Evolutionary conservation across 75 land plant genomes (phyloP).

Genomic region (Cryptomeria japonica): DNA sequence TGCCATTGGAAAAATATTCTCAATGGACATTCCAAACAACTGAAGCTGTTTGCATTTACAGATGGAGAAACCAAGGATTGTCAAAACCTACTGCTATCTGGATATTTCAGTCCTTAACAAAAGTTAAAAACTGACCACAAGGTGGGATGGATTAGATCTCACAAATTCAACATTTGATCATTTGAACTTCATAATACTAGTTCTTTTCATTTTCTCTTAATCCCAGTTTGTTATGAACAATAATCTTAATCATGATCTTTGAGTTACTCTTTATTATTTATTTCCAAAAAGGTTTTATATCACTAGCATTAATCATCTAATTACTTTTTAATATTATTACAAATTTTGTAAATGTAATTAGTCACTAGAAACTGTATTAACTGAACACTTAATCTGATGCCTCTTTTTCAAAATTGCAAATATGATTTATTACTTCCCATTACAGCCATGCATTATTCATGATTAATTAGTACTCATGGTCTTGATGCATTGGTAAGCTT

Average conservation of each 20-base stretch:
- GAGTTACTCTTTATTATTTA: not conserved
- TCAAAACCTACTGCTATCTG: not conserved
- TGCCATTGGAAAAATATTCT: not conserved
- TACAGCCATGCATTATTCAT: not conserved
- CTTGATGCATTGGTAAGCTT: not conserved
- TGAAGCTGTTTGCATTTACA: no score
- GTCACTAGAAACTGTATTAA: not conserved
- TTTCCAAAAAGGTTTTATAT: not conserved
- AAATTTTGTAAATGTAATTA: no score
- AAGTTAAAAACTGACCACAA: not conserved
- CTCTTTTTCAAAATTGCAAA: no score
- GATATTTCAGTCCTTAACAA: not conserved
- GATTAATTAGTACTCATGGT: not conserved
- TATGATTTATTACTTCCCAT: not conserved
- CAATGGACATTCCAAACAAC: no score
- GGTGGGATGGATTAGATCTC: not conserved
- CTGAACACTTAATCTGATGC: not conserved
- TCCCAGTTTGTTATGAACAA: not conserved
- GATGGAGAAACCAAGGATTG: not conserved
- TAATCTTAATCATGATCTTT: not conserved
- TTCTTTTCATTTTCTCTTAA: not conserved
- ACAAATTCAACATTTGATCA: not conserved
- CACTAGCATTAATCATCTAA: not conserved
- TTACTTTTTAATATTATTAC: no score
- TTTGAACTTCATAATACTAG: not conserved